Conservation (phyloP, 176 grass and related monocot genomes). For the Alopecurus myosuroides region DNA sequence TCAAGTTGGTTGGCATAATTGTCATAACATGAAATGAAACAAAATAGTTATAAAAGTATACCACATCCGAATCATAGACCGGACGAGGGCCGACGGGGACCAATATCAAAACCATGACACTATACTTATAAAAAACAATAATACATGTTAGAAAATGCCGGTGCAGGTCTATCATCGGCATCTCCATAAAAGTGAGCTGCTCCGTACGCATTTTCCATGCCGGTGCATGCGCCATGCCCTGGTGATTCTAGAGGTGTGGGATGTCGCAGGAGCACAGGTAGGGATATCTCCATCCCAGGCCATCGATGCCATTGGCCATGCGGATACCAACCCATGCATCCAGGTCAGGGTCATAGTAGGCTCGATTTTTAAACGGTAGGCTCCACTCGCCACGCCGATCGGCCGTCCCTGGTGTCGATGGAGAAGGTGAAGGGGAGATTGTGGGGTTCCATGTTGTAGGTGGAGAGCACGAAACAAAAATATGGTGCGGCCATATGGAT, state of each 20-base stretch:
- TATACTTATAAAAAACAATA: no score
- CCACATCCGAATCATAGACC: no score
- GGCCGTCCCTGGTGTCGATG: not conserved
- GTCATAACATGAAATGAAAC: no score
- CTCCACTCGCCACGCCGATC: not conserved
- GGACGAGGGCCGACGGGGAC: no score
- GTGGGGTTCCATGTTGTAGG: no score
- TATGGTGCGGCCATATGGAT: not conserved
- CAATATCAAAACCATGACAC: no score
- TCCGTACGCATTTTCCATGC: not conserved
- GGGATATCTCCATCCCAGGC: not conserved
- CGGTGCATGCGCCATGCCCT: not conserved
- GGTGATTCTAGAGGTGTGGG: not conserved
- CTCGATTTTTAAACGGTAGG: not conserved
- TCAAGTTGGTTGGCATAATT: no score
- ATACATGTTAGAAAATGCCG: no score
- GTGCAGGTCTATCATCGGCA: no score
- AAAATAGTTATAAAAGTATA: no score
- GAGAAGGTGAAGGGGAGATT: not conserved
- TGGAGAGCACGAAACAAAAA: not conserved
- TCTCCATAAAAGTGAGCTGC: not conserved
- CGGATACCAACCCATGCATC: not conserved
- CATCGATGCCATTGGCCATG: not conserved
- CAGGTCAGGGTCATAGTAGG: not conserved
- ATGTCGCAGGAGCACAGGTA: not conserved